A percentile compares a stretch with the other conserved stretches of the same genome.
Conservation (phyloP, 345 rosid species). For the Acer campestre region DNA sequence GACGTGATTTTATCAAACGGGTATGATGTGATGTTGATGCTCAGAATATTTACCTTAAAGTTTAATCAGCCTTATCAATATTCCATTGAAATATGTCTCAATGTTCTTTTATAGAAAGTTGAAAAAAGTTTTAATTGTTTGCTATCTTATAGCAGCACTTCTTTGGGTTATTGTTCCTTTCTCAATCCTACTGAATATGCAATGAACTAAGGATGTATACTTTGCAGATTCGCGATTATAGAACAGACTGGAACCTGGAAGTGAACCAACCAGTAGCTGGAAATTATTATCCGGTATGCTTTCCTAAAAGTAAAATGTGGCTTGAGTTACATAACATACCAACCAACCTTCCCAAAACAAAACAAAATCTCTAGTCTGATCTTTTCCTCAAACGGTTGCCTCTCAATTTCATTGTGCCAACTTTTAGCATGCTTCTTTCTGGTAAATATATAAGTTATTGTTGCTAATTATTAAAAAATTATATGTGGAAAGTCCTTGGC, state of each 20-base stretch:
- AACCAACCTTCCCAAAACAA: background rate
- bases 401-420: background rate
- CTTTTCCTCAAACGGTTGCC: no score
- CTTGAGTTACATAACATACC: background rate
- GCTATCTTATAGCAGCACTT: background rate
- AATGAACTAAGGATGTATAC: slow-evolving; percentile 14
- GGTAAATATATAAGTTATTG: background rate
- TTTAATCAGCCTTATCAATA: background rate
- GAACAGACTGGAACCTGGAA: slow-evolving; percentile 91
- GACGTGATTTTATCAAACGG: slow-evolving; percentile 81
- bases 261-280: slow-evolving; percentile 94
- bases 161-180: slow-evolving; percentile 7
- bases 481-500: no score
- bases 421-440: background rate
- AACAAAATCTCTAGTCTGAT: no score
- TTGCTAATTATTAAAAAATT: no score
- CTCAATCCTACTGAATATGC: slow-evolving; percentile 15
- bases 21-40: slow-evolving; percentile 30
- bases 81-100: background rate
- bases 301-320: slow-evolving; percentile 11
- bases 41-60: slow-evolving; percentile 1
- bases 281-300: slow-evolving; percentile 91
- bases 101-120: background rate
- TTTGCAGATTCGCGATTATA: slow-evolving; percentile 84
- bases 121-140: background rate